These are phyloP conservation scores for Diphasiastrum complanatum DNA, from an alignment of 83 land plant species.

Conservation along the genomic window DNA sequence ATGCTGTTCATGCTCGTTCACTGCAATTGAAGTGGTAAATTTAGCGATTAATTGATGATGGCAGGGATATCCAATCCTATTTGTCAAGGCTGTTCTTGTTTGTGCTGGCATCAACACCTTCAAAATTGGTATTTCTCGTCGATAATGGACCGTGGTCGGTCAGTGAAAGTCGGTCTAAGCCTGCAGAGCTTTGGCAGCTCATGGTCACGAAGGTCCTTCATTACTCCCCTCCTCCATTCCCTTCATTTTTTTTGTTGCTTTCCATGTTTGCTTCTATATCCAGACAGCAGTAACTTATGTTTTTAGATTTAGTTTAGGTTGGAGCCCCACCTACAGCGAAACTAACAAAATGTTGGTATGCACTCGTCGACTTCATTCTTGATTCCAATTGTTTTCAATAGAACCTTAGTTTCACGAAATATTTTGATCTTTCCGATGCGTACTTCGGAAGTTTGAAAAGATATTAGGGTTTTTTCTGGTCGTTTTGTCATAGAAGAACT, in stretches of 20 bases:
- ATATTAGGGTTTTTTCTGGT: no score
- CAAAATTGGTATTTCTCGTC: conserved; percentile 66
- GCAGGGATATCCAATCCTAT: conserved; percentile 92
- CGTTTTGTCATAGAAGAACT: no score
- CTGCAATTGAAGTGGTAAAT: not conserved
- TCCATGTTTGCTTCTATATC: not conserved
- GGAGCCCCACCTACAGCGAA: no score
- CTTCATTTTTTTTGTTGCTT: not conserved
- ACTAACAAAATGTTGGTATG: no score
- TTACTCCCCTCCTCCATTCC: conserved; percentile 4
- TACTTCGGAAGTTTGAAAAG: no score
- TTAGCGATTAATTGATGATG: not conserved
- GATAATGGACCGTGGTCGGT: conserved; percentile 88
- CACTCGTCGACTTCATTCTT: no score
- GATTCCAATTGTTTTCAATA: no score
- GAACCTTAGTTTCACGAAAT: no score
- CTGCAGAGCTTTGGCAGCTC: conserved; percentile 83
- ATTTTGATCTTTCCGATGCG: no score
- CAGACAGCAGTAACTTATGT: not conserved
- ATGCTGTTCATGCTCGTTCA: not conserved
- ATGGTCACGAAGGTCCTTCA: conserved; percentile 83
- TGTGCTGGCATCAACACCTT: conserved; percentile 46
- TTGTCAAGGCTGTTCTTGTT: conserved; percentile 73
- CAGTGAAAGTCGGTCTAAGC: conserved; percentile 29
- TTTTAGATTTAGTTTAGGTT: no score